Evolutionary conservation across 768 basidiomycete genomes (phyloP).

Genomic region (Pleurotus djamor): DNA sequence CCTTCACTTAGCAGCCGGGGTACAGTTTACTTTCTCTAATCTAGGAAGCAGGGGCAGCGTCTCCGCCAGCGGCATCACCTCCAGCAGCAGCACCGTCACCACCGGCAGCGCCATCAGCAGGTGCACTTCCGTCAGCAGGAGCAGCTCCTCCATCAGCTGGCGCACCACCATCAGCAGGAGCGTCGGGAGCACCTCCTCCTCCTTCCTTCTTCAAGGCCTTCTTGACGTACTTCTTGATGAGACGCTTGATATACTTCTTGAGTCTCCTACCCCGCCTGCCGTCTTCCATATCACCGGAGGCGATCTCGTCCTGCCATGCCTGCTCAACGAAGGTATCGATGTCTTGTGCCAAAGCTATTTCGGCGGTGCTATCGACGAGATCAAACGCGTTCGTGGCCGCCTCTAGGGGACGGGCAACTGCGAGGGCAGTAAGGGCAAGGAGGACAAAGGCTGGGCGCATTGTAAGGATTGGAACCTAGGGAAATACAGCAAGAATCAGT

Average conservation of each 20-base stretch:
- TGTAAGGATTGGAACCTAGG: neutral
- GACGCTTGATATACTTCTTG: neutral
- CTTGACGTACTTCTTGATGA: neutral
- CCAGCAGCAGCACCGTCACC: neutral
- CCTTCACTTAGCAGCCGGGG: no score
- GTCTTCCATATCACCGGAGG: neutral
- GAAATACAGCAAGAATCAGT: neutral
- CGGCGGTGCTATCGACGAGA: neutral
- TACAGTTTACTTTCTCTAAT: neutral
- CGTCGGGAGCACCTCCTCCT: neutral
- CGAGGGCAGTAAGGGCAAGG: neutral
- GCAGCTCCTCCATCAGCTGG: neutral
- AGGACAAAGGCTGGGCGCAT: constrained; percentile 4
- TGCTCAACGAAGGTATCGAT: neutral
- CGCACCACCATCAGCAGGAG: neutral
- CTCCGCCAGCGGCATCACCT: neutral
- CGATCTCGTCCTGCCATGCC: neutral
- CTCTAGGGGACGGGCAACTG: neutral
- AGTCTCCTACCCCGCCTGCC: neutral
- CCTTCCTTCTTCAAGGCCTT: neutral
- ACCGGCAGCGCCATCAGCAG: neutral
- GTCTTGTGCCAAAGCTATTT: neutral
- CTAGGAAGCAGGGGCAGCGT: neutral
- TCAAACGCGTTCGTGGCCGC: neutral
- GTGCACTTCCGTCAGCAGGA: neutral